Conservation (phyloP, 2,329 filamentous ascomycete genomes). For the Claviceps humidiphila region DNA sequence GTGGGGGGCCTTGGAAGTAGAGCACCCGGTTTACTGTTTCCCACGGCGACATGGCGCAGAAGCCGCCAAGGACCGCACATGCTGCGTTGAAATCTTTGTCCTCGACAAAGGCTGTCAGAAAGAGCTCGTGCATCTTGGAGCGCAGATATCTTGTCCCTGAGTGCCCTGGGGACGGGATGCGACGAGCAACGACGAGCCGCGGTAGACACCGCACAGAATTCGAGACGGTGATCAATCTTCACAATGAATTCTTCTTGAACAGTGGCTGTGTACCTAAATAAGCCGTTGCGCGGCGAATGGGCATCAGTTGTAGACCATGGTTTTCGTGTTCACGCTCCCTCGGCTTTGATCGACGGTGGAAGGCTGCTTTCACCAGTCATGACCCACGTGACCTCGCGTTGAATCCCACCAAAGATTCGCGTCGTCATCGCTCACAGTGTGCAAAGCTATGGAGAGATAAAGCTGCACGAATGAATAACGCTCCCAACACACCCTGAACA, state of each 20-base stretch:
- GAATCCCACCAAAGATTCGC: neutral
- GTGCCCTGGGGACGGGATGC: neutral
- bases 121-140: conserved; percentile 42
- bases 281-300: neutral
- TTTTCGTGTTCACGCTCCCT: neutral
- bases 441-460: no score
- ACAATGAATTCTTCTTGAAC: neutral
- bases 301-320: neutral
- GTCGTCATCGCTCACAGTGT: no score
- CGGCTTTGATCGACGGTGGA: neutral
- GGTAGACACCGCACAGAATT: neutral
- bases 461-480: no score
- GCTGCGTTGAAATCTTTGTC: conserved; percentile 35
- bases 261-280: neutral
- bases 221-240: neutral
- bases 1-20: conserved; percentile 36
- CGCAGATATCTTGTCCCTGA: no score
- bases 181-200: neutral
- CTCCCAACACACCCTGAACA: no score
- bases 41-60: conserved; percentile 42
- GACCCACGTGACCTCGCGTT: conserved; percentile 4
- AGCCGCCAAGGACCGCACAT: conserved; percentile 40
- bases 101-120: conserved; percentile 40
- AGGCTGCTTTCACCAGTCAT: neutral
- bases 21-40: conserved; percentile 37